A percentile compares a stretch with the other conserved stretches of the same genome.
phyloP scores from a whole-genome alignment of 2,329 filamentous ascomycete species.

The Mycocentrospora acerina region DNA sequence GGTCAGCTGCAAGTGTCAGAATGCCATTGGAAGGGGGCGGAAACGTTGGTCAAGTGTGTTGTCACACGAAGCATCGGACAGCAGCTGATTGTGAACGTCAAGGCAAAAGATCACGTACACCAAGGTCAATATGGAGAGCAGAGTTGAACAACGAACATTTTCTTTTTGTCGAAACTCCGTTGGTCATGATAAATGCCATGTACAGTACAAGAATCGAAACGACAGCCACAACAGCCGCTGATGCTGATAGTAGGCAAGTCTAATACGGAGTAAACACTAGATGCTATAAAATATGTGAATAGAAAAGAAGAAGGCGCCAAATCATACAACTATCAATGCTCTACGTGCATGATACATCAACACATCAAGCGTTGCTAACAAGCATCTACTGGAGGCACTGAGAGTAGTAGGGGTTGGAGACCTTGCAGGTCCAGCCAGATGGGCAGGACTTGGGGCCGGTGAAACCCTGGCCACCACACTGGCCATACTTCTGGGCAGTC shows the following conservation, averaged over 20 bases:
- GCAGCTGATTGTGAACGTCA: no score
- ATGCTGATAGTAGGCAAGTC: constrained; percentile 7
- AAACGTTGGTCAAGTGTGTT: no score
- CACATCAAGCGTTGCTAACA: no score
- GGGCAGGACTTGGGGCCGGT: constrained; percentile 45
- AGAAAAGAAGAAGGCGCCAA: constrained; percentile 4
- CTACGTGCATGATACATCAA: no score
- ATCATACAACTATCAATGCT: constrained; percentile 5
- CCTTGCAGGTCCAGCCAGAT: constrained; percentile 42
- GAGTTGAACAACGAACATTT: background rate
- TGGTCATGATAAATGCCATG: constrained; percentile 12
- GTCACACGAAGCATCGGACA: no score
- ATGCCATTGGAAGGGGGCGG: no score
- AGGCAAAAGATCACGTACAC: no score
- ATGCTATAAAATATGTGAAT: background rate
- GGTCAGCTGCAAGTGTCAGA: no score
- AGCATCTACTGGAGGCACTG: constrained; percentile 42
- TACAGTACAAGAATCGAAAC: constrained; percentile 20
- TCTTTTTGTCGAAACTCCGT: constrained; percentile 9
- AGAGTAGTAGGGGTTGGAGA: constrained; percentile 49
- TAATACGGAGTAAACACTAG: constrained; percentile 6
- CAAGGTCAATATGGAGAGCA: constrained; percentile 3
- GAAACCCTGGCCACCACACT: constrained; percentile 50
- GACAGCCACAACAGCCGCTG: constrained; percentile 6
- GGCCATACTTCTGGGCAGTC: constrained; percentile 39